Percentiles rank a stretch among this genome's conserved stretches.
Conservation (phyloP, 2,329 filamentous ascomycete species). For the Cladorrhinum sp. region DNA sequence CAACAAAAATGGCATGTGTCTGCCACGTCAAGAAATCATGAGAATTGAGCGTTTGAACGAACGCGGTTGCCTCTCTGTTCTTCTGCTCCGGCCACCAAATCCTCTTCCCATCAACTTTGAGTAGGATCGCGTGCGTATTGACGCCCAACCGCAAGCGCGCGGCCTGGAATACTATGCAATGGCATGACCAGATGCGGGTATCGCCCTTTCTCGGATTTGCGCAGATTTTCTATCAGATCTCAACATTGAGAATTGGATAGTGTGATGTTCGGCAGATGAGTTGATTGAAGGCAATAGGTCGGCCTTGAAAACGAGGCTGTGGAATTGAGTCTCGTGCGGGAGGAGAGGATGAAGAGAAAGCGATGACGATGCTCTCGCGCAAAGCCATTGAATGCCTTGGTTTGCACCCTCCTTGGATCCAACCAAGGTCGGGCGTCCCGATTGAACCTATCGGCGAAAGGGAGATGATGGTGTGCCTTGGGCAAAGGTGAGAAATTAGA, state of each 20-base stretch:
- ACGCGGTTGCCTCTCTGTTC: not conserved
- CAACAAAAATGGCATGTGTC: not conserved
- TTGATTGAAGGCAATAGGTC: not conserved
- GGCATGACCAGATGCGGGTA: not conserved
- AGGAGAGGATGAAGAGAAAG: not conserved
- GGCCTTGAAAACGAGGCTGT: not conserved
- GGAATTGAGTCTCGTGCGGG: not conserved
- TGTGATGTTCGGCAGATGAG: conserved; percentile 3
- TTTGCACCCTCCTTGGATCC: not conserved
- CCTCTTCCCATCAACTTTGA: not conserved
- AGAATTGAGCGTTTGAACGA: not conserved
- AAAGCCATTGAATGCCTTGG: not conserved
- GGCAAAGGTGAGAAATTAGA: not conserved
- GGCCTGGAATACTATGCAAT: not conserved
- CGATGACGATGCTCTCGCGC: not conserved
- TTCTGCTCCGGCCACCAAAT: not conserved
- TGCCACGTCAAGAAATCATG: not conserved
- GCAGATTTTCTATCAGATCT: conserved; percentile 1
- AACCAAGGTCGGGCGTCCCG: not conserved
- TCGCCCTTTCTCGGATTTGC: not conserved
- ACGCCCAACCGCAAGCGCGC: conserved; percentile 7
- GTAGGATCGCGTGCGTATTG: not conserved
- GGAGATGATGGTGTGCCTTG: not conserved
- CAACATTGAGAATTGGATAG: not conserved
- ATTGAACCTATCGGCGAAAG: not conserved